These are phyloP conservation scores for Acacia confusa DNA, from an alignment of 306 rosid genomes.

Conservation along the genomic window DNA sequence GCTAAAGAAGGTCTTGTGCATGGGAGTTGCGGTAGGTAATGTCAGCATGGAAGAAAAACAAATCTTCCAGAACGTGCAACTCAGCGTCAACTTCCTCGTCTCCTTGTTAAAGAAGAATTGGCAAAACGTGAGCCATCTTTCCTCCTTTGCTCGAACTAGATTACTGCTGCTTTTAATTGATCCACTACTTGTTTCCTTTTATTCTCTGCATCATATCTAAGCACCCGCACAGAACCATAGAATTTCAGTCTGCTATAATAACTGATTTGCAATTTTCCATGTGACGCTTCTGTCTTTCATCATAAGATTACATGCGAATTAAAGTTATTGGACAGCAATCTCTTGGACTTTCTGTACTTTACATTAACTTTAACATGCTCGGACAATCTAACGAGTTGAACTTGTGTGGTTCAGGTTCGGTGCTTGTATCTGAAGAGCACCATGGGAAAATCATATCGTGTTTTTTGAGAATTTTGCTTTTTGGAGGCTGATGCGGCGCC, in stretches of 20 bases:
- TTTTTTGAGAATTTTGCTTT: constrained; percentile 28
- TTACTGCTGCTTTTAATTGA: not conserved
- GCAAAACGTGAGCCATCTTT: constrained; percentile 68
- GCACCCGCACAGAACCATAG: not conserved
- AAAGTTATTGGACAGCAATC: not conserved
- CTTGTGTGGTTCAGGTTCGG: constrained; percentile 40
- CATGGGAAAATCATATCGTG: constrained; percentile 48
- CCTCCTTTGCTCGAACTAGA: not conserved
- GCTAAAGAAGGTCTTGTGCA: constrained; percentile 83
- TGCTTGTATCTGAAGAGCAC: constrained; percentile 51
- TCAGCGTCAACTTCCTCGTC: constrained; percentile 83
- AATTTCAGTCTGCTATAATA: not conserved
- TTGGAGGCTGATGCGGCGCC: not conserved
- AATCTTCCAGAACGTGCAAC: constrained; percentile 81
- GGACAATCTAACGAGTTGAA: constrained; percentile 2
- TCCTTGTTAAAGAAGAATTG: constrained; percentile 83
- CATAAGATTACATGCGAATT: not conserved
- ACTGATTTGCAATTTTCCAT: not conserved
- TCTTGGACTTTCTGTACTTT: not conserved
- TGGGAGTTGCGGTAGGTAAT: constrained; percentile 93
- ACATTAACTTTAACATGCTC: not conserved
- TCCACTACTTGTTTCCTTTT: not conserved
- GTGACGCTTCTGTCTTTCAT: not conserved
- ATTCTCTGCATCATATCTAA: not conserved
- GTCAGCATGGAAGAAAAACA: constrained; percentile 89